Base-by-base conservation (phyloP, 1,139 yeast species). In the Suhomyces taliae region DNA sequence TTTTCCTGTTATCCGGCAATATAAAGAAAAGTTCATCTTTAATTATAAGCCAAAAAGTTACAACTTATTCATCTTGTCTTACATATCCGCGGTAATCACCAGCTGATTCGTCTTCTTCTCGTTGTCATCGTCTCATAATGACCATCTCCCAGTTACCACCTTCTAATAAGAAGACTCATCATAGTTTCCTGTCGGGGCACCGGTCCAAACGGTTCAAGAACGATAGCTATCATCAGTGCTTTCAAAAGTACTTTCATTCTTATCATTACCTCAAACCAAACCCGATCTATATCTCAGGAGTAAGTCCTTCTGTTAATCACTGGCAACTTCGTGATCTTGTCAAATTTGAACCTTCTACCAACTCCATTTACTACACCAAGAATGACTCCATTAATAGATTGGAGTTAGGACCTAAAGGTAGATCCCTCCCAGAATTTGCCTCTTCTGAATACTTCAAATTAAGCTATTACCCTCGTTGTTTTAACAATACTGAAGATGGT, bases 311-410 rank as follows among this genome's bases (percentile, higher is more conserved):
- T 15, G 72, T 66, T 38, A 82, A 84, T 52, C 97, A 90, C 69
- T 90, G 97, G 96, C 97, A 90, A 63, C 71, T 90, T 37, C 74
- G 96, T 41, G 95, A 90, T 60, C 74, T 90, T 58, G 70, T 90
- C 26, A 82, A 85, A 55, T 67, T 65, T 34, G 72, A 72, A 48
- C 55, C 59, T 33, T 37, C 51, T 4, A 53, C 58, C 8, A 70
- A 74, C 32, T 55, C 57, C 12, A 56, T 73, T 8, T 72, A 61
- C 53, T 74, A 65, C 51, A 70, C 76, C 14, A 58, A 58, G 44
- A 65, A 64, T 41, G 73, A 72, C 41, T 53, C 64, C 11, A 61
- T 74, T 15, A 60, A 70, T 56, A 55, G 49, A 39, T 55, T 57
- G 43, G 43, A 47, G 49, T 66, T 81, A 27, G 39, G 36, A 26